Evolutionary conservation across 495 filamentous ascomycete genomes (phyloP).

Genomic region (Trichodelitschia bisporula): DNA sequence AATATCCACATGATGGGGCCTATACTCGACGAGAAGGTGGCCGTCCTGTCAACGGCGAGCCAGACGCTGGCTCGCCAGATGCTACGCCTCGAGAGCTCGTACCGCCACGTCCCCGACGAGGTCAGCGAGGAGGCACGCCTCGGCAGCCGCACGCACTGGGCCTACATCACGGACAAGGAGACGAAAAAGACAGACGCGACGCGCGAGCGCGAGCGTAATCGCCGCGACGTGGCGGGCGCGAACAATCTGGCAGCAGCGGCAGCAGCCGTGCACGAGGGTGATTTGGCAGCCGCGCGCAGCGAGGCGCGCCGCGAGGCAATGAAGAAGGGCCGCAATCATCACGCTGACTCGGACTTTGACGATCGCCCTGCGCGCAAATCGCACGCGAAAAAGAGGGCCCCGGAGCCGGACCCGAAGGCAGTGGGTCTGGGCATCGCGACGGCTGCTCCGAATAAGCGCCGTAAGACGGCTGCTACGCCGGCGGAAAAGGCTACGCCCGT

Average conservation of each 20-base stretch:
- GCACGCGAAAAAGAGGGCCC: no score
- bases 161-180: slow-evolving; percentile 72
- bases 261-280: slow-evolving; percentile 47
- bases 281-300: slow-evolving; percentile 49
- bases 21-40: slow-evolving; percentile 88
- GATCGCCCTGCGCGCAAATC: no score
- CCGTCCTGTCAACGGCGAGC: slow-evolving; percentile 72
- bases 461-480: no score
- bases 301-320: slow-evolving; percentile 61
- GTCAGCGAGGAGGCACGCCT: slow-evolving; percentile 85
- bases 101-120: slow-evolving; percentile 56
- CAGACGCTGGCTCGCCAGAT: slow-evolving; percentile 74
- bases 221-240: slow-evolving; percentile 49
- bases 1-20: slow-evolving; percentile 39
- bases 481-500: slow-evolving; percentile 38
- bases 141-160: slow-evolving; percentile 85
- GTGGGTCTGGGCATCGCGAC: slow-evolving; percentile 16
- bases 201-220: slow-evolving; percentile 45
- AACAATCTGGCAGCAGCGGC: slow-evolving; percentile 40
- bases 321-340: slow-evolving; percentile 37
- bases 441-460: slow-evolving; percentile 33
- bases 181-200: slow-evolving; percentile 33
- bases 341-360: slow-evolving; percentile 54
- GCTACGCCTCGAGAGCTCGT: slow-evolving; percentile 57
- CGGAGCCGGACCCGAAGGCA: slow-evolving; percentile 11